Percentiles rank a stretch among this genome's conserved stretches.
phyloP scores from a whole-genome alignment of 345 rosid genomes.

The Punica granatum region DNA sequence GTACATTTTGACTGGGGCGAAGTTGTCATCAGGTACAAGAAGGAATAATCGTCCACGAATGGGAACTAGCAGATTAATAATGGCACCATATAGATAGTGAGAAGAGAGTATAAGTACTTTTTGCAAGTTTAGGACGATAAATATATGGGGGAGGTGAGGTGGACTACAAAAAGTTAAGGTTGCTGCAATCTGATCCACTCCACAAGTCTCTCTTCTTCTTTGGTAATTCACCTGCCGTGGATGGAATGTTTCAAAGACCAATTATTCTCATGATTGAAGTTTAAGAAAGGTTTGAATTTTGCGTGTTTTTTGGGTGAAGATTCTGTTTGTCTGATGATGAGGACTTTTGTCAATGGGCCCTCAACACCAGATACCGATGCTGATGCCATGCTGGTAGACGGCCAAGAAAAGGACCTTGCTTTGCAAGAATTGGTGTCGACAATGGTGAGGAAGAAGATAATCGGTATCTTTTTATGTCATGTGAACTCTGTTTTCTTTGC shows the following conservation, averaged over 20 bases:
- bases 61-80: not conserved
- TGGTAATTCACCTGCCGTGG: no score
- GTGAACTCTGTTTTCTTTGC: no score
- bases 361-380: conserved; percentile 43
- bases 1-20: not conserved
- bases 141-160: not conserved
- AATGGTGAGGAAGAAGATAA: no score
- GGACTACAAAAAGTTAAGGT: no score
- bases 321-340: conserved; percentile 18
- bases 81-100: no score
- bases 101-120: not conserved
- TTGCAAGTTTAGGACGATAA: no score
- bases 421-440: no score
- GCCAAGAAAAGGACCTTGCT: conserved; percentile 21
- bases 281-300: not conserved
- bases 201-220: no score
- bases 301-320: not conserved
- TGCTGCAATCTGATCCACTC: no score
- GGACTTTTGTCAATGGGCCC: conserved; percentile 42
- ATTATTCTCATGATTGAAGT: not conserved
- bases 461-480: no score
- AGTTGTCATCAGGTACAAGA: not conserved
- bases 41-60: no score
- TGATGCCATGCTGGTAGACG: no score
- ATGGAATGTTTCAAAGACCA: not conserved